Base-by-base conservation (phyloP, 225 moss, liverwort and hornwort species). In the Pleurozium schreberi region DNA sequence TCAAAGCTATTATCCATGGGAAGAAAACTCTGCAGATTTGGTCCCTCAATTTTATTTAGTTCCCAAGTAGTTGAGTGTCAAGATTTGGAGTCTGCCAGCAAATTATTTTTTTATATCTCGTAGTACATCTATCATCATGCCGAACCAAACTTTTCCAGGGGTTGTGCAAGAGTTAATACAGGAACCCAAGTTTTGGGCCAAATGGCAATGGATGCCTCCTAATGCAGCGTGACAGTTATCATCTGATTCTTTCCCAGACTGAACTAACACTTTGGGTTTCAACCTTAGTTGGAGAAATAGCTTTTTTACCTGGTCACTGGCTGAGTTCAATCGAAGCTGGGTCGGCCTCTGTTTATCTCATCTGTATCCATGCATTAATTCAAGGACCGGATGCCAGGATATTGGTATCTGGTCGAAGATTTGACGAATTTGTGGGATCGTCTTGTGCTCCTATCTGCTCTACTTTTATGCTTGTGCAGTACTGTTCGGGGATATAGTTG, bases 241-340 rank as follows among this genome's bases (percentile, higher is more conserved):
- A 59, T 57, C 84, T 87, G 58, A 92, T 92, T 88, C 75, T 89
- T 90, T 92, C 84, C 84, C 75, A 89, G 75, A 86, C 47, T 90
- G 55, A 85, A 90, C 52, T 17, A 86, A 26, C 60, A 82, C 63
- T 75, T 86, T 84, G 90, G 92, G 86, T 84, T 88, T 49, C 83
- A 86, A 66, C 86, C 58, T 79, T 87, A 82, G 90, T 76, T 84
- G 88, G 76, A 77, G 77, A 77, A 67, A 57, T 75, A 34, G 34
- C 14, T 62, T 42, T 45, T 84, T 83, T 60, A 64, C 43, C 55
- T 84, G 86, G 64, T 88, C 79, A 73, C 62, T 70, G 79, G 79
- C 84, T 52, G 61, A 73, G 62, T 52, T 81, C n/a, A 71, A 33
- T 91, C 67, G 50, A 71, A 68, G 75, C 75, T 82, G 81, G 80